Evolutionary conservation across 495 filamentous ascomycete genomes (phyloP), one percentile per base, ranked within the genome.

Genomic region (Saxophila tyrrhenica): DNA sequence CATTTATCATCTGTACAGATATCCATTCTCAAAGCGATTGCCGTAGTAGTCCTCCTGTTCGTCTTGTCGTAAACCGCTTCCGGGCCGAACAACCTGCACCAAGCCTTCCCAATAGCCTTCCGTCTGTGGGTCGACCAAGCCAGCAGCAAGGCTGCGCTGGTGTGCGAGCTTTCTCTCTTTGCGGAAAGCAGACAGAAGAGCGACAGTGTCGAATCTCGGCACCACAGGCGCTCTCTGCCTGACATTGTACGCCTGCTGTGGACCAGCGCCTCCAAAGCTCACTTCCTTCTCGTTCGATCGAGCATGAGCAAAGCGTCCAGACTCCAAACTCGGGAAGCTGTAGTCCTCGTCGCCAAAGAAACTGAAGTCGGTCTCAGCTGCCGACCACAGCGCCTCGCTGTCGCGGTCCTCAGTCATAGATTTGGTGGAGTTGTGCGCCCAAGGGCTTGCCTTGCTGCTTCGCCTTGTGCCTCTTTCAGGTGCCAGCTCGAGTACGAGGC

Each of bases 341-440:
- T 74, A 78, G 39, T 78, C 78, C 45, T 80, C 78, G 3, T 61
- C 58, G 1, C 71, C 77, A 53, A 84, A 84, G 67, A 84, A 84
- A 39, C 77, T 80, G 56, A 82, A 84, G 56, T 84, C 81, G 24
- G 73, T 65, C 39, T 73, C 69, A 8, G 78, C 76, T 21, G 78
- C 79, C 32, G 76, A 70, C 79, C 79, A 83, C 15, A 84, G 73
- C 2, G 72, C 65, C 62, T 84, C 81, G 11, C 71, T 73, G 56
- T 84, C 81, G 9, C 73, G 64, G 48, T 83, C 80, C 45, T 80
- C 81, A 0, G 80, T 83, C 22, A 75, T 75, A 25, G 79, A 82
- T 54, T 74, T 78, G 0, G 68, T 70, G 25, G 57, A 52, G 9
- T 63, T 66, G 24, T 67, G 65, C 3, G 70, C 66, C 55, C 22